Evolutionary conservation across 2,329 filamentous ascomycete species (phyloP).

Genomic region (Exophiala alcalophila): DNA sequence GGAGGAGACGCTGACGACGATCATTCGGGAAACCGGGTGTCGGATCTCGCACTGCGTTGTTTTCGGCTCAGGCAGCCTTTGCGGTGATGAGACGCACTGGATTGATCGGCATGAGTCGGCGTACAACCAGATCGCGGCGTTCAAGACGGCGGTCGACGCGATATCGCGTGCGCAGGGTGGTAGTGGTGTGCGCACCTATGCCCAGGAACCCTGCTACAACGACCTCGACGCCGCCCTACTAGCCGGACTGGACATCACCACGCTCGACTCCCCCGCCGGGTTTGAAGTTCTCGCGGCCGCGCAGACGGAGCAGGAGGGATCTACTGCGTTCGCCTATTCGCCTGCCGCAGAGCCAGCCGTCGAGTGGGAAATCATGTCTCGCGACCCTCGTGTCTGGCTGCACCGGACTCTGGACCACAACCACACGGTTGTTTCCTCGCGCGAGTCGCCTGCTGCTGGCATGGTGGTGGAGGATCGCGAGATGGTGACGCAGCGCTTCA

Average conservation of each 20-base stretch:
- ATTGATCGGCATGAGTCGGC: conserved; percentile 20
- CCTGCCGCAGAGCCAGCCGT: conserved; percentile 50
- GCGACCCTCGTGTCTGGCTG: conserved; percentile 19
- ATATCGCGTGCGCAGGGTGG: conserved; percentile 12
- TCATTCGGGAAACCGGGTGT: conserved; percentile 1
- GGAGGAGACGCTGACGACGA: background rate
- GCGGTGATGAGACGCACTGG: conserved; percentile 20
- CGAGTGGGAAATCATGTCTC: conserved; percentile 16
- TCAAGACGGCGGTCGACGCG: conserved; percentile 12
- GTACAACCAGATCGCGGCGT: conserved; percentile 24
- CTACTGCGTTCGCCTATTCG: conserved; percentile 58
- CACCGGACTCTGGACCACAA: conserved; percentile 14
- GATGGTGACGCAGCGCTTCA: conserved; percentile 4
- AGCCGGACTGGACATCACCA: conserved; percentile 35
- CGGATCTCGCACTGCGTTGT: conserved; percentile 17
- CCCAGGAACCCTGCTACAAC: conserved; percentile 55
- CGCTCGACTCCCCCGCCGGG: conserved; percentile 49
- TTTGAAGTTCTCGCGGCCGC: conserved; percentile 50
- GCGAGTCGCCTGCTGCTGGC: background rate
- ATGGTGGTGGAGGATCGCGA: too few species aligned
- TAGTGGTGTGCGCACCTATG: conserved; percentile 43
- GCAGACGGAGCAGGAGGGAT: too few species aligned
- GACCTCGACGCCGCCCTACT: conserved; percentile 40
- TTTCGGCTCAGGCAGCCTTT: conserved; percentile 25
- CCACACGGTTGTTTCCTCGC: background rate